Base-by-base conservation (phyloP, 306 rosid genomes). In the Castanea sativa region DNA sequence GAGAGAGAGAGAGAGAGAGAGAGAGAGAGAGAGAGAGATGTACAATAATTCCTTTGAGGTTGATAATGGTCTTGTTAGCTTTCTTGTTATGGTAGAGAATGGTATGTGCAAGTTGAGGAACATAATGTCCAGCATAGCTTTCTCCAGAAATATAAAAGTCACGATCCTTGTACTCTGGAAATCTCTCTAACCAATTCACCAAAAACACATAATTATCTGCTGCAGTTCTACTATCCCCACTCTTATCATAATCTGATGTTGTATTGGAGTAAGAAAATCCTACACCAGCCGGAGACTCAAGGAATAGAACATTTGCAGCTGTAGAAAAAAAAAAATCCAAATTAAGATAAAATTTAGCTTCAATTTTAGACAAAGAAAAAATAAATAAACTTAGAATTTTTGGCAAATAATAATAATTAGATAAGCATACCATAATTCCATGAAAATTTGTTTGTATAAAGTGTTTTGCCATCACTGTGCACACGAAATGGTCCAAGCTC, bases 121-220 rank as follows among this genome's bases (percentile, higher is more conserved):
- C 99, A 84, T 95, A 95, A 63, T 93, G 99, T 0, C 99, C 99
- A 13, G 98, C 98, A 79, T 95, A 95, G 60, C 98, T 95, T 71
- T 95, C 99, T 5, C 99, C 99, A 63, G 97, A 79, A 53, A 95
- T 89, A 71, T 90, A 95, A 25, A 95, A 91, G 63, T 91, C 91
- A 1, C 90, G 82, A 6, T 10, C 49, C 74, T 95, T 95, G 32
- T 89, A 95, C 64, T 95, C 99, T 0, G 98, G 92, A 83, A 91
- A 95, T 27, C 99, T 95, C 76, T 91, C 89, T 82, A 95, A 76
- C 98, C 98, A 95, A 18, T 95, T 91, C 80, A 90, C 89, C 80
- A 95, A 83, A 69, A 95, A 92, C 30, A 79, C 73, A 71, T 89
- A 95, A 52, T 91, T 95, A 79, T 86, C 80, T 55, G 73, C 72